Conservation (phyloP, 495 filamentous ascomycete species). For the Paragyromitra xinjiangensis region DNA sequence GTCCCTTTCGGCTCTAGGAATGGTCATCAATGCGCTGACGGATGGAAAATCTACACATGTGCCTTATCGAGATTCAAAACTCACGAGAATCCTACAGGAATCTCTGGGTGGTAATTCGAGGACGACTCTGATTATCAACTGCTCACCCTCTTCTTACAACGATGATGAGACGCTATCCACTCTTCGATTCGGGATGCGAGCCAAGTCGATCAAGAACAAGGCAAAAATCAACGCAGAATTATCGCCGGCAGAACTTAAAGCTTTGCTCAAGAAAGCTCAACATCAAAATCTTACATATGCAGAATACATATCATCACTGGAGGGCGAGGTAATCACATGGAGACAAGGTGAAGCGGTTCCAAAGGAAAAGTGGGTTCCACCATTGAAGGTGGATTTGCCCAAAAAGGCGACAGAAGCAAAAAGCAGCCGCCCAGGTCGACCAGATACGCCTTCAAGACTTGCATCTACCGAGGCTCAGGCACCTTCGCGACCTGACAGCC, state of each 20-base stretch:
- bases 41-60: constrained; percentile 98
- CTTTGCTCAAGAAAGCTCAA: constrained; percentile 88
- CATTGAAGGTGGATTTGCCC: constrained; percentile 65
- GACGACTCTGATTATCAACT: constrained; percentile 97
- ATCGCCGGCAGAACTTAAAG: constrained; percentile 92
- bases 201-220: constrained; percentile 99
- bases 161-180: constrained; percentile 94
- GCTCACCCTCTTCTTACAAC: constrained; percentile 97
- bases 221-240: constrained; percentile 99
- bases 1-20: constrained; percentile 94
- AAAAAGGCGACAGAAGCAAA: constrained; percentile 65
- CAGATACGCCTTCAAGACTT: constrained; percentile 84
- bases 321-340: constrained; percentile 86
- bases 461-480: constrained; percentile 65
- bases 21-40: constrained; percentile 98
- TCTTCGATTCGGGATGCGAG: constrained; percentile 92
- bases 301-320: constrained; percentile 81
- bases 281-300: constrained; percentile 88
- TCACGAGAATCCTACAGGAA: constrained; percentile 96
- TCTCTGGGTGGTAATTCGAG: constrained; percentile 95
- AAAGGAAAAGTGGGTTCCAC: constrained; percentile 79
- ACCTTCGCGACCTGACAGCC: constrained; percentile 77
- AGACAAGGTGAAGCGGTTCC: constrained; percentile 87
- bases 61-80: constrained; percentile 97
- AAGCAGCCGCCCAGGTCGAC: constrained; percentile 65